These are phyloP conservation scores for Haplosporangium gracile DNA, from an alignment of 192 early-diverging fungal genomes.

Conservation along the genomic window DNA sequence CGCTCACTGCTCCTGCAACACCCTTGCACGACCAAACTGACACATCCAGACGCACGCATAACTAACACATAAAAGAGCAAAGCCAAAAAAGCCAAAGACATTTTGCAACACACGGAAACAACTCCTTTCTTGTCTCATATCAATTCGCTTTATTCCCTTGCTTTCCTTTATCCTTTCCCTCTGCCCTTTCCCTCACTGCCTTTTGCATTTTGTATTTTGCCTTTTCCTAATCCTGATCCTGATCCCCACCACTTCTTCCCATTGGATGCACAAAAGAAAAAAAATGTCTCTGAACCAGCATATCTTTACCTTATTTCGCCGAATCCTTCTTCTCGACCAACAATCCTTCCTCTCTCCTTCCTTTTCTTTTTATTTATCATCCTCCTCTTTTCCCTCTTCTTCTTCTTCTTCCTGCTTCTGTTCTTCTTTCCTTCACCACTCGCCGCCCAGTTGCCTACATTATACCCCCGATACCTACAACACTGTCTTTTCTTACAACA, in stretches of 20 bases:
- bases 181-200: neutral
- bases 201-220: neutral
- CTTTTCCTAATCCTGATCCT: neutral
- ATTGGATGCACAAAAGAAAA: neutral
- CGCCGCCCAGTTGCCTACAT: neutral
- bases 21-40: too few species aligned
- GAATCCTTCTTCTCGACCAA: constrained; percentile 26
- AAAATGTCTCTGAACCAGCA: constrained; percentile 27
- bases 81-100: too few species aligned
- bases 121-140: too few species aligned
- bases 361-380: neutral
- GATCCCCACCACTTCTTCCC: neutral
- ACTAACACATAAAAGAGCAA: too few species aligned
- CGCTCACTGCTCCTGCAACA: too few species aligned
- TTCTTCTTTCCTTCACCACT: neutral
- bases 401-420: neutral
- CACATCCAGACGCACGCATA: too few species aligned
- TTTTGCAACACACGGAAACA: too few species aligned
- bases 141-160: too few species aligned
- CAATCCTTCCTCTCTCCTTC: neutral
- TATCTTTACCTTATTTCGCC: constrained; percentile 19
- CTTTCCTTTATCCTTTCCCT: neutral
- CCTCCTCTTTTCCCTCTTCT: constrained; percentile 7
- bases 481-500: neutral
- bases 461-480: neutral